Evolutionary conservation across 1,139 yeast genomes (phyloP).

Genomic region (Martiniozyma asiatica): DNA sequence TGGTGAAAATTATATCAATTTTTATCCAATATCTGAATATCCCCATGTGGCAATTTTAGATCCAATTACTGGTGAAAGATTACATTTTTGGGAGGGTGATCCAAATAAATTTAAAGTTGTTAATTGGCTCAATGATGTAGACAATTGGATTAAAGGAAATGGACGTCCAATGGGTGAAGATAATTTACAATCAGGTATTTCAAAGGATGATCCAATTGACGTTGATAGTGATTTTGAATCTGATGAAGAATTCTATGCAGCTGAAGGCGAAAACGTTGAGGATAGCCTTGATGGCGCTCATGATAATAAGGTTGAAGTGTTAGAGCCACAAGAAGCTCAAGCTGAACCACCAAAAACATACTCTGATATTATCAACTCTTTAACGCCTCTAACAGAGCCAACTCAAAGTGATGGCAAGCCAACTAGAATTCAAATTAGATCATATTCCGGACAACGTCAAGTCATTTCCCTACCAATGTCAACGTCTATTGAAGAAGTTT

Average conservation of each 20-base stretch:
- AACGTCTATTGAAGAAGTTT: constrained; percentile 52
- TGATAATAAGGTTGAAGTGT: constrained; percentile 13
- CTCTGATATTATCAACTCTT: neutral
- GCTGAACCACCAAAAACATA: constrained; percentile 7
- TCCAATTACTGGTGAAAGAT: constrained; percentile 89
- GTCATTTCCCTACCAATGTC: constrained; percentile 56
- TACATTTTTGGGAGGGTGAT: constrained; percentile 58
- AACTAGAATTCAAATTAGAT: constrained; percentile 77
- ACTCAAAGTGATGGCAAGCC: constrained; percentile 48
- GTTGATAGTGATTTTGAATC: constrained; percentile 1
- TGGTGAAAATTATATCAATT: constrained; percentile 59
- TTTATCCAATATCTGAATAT: constrained; percentile 48
- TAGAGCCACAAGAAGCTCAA: neutral
- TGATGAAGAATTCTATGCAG: constrained; percentile 11
- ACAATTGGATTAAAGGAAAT: too few species aligned
- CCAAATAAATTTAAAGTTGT: constrained; percentile 37
- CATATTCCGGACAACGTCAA: constrained; percentile 65
- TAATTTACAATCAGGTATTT: constrained; percentile 51
- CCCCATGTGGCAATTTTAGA: constrained; percentile 92
- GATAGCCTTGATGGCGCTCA: constrained; percentile 11
- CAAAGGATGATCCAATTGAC: constrained; percentile 20
- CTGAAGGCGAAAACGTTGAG: constrained; percentile 9
- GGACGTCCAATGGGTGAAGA: too few species aligned
- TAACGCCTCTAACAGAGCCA: constrained; percentile 11
- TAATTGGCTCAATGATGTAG: constrained; percentile 50